Percentiles rank a stretch among this genome's conserved stretches.
Conservation (phyloP, 495 filamentous ascomycete species). For the Parmelia sp. region DNA sequence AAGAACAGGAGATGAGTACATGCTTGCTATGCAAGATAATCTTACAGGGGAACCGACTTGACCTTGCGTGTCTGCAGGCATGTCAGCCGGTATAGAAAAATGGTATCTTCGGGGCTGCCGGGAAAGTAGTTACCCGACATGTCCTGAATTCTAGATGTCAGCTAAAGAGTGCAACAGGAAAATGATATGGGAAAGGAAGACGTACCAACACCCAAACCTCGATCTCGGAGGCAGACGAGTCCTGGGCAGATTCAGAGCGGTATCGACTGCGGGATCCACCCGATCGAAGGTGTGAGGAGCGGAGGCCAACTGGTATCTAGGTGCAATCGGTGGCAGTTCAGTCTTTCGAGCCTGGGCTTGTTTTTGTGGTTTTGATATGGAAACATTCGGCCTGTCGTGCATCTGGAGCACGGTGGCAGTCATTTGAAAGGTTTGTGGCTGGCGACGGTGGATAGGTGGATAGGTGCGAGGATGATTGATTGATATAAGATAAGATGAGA, state of each 20-base stretch:
- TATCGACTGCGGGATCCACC: slow-evolving; percentile 7
- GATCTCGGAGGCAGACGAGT: slow-evolving; percentile 49
- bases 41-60: slow-evolving; percentile 25
- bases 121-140: slow-evolving; percentile 40
- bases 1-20: slow-evolving; percentile 1
- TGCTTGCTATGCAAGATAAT: not conserved
- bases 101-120: slow-evolving; percentile 1
- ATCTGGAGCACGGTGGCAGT: slow-evolving; percentile 13
- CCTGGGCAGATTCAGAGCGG: slow-evolving; percentile 35
- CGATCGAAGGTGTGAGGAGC: slow-evolving; percentile 11
- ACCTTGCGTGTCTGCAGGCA: slow-evolving; percentile 44
- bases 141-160: slow-evolving; percentile 34
- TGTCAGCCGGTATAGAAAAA: slow-evolving; percentile 5
- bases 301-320: slow-evolving; percentile 36
- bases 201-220: slow-evolving; percentile 49
- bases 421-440: slow-evolving; percentile 1
- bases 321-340: slow-evolving; percentile 44
- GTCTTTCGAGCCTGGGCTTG: slow-evolving; percentile 1
- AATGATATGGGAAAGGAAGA: slow-evolving; percentile 18
- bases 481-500: no score
- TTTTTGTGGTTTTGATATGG: slow-evolving; percentile 9
- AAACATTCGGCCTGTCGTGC: not conserved
- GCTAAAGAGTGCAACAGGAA: slow-evolving; percentile 16
- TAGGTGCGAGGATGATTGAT: not conserved
- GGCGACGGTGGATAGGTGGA: not conserved